Base-by-base conservation (phyloP, 2,329 filamentous ascomycete genomes). In the Cercospora janseana region DNA sequence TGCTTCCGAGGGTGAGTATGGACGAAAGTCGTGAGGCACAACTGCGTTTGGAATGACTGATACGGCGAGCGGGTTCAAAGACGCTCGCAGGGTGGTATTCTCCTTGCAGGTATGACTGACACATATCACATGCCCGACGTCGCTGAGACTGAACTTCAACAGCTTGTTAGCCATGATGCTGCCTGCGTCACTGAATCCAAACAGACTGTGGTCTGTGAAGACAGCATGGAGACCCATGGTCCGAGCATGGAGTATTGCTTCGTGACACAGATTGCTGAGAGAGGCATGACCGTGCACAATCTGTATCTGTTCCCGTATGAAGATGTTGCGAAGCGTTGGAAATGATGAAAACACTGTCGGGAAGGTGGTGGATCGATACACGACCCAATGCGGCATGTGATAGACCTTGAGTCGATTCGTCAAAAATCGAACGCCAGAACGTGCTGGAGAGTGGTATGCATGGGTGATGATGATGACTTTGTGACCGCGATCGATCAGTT, bases 41-140 rank as follows among this genome's bases (percentile, higher is more conserved):
- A 98, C 88, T 7, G 93, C 93, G 60, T 98, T 98, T 10, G 93
- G 93, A 51, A 98, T 97, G 28, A 95, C 93, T 0, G 92, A 97
- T 16, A 98, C 93, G 85, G 96, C 96, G 18, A 95, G 76, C 2
- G 93, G 94, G 64, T 98, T 94, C 1, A 98, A 79, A 0, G 92
- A 95, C 3, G 93, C 93, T 63, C 93, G 81, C 7, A 98, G 80
- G 5, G 97, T 93, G 0, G 93, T 98, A 65, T 98, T 98, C 69
- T 98, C 93, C 69, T 98, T 98, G 75, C 92, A 96, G 29, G 93
- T 98, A 75, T 98, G 91, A 71, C 90, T 96, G 63, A 98, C 93
- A 65, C 93, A 98, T 38, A 98, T 95, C 55, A 94, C 91, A 77
- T 98, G 93, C 66, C 97, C 93, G 10, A 98, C 91, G 66, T 98